These are phyloP conservation scores for Carpinus viminea DNA, from an alignment of 306 rosid genomes.

Conservation along the genomic window DNA sequence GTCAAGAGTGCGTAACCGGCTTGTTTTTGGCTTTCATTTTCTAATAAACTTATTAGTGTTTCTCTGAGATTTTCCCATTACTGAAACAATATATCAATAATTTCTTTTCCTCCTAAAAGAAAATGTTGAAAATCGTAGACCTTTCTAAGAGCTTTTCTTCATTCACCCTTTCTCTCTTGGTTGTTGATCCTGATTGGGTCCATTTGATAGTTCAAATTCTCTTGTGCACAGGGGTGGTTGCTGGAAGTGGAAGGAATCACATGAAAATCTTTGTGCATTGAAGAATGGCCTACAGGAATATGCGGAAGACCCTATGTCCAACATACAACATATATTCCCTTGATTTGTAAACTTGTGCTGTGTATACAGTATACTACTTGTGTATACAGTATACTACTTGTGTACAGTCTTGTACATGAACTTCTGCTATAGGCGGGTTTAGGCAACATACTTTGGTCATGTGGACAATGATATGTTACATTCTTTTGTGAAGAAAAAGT, in stretches of 20 bases:
- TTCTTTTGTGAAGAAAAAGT: slow-evolving; percentile 34
- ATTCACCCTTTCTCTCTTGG: slow-evolving; percentile 20
- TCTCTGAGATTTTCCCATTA: background rate
- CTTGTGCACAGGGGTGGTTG: slow-evolving; percentile 73
- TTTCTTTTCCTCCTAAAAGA: background rate
- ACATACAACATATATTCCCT: slow-evolving; percentile 33
- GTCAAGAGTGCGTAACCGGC: background rate
- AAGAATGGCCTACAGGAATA: slow-evolving; percentile 61
- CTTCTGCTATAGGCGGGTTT: slow-evolving; percentile 24
- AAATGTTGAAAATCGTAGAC: background rate
- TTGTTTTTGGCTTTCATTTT: background rate
- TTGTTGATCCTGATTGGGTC: slow-evolving; percentile 57
- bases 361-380: slow-evolving; percentile 22
- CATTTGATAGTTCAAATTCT: slow-evolving; percentile 78
- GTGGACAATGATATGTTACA: slow-evolving; percentile 17
- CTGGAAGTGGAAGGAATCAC: slow-evolving; percentile 75
- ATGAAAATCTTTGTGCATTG: slow-evolving; percentile 81
- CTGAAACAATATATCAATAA: background rate
- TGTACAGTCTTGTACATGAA: slow-evolving; percentile 37
- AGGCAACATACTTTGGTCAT: slow-evolving; percentile 27
- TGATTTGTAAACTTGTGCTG: slow-evolving; percentile 40
- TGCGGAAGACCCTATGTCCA: slow-evolving; percentile 45
- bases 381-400: slow-evolving; percentile 28
- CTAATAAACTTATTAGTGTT: background rate
- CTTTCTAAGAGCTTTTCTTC: slow-evolving; percentile 12